phyloP scores from a whole-genome alignment of 1,284 basidiomycete species.

The Tilletiaria anomala region DNA sequence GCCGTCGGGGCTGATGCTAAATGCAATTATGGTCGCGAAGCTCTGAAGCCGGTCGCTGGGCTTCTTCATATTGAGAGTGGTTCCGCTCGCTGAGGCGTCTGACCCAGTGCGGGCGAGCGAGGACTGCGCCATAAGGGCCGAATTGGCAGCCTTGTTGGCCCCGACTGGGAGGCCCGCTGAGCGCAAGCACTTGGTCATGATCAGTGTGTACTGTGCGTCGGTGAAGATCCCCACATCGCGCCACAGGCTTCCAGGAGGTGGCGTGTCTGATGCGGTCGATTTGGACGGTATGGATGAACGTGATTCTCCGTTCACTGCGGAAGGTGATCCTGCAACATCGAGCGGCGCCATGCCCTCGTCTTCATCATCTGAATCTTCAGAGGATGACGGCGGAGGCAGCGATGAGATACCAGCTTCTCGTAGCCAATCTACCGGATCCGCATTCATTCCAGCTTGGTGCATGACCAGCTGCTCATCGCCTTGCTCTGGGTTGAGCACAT shows the following conservation, averaged over 20 bases:
- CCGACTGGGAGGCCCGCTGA: slow-evolving; percentile 60
- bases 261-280: too few relatives aligned
- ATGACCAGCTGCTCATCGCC: not conserved
- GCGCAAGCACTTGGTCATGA: slow-evolving; percentile 72
- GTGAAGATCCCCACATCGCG: slow-evolving; percentile 78
- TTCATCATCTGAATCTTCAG: not conserved
- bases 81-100: slow-evolving; percentile 49
- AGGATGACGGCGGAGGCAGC: not conserved
- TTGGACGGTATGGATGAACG: too few relatives aligned
- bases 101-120: slow-evolving; percentile 37
- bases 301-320: too few relatives aligned
- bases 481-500: slow-evolving; percentile 43
- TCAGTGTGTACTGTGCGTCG: slow-evolving; percentile 64
- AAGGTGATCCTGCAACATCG: slow-evolving; percentile 14
- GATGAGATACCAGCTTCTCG: too few relatives aligned
- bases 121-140: slow-evolving; percentile 29
- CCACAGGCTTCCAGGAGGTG: too few relatives aligned
- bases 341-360: not conserved
- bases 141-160: slow-evolving; percentile 14
- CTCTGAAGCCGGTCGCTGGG: slow-evolving; percentile 58
- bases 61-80: slow-evolving; percentile 60
- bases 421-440: slow-evolving; percentile 3
- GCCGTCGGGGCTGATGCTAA: slow-evolving; percentile 78
- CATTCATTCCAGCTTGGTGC: slow-evolving; percentile 4
- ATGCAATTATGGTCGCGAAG: slow-evolving; percentile 74